Evolutionary conservation across 345 rosid species (phyloP), one percentile per base, ranked within the genome.

Genomic region (Conringia planisiliqua): DNA sequence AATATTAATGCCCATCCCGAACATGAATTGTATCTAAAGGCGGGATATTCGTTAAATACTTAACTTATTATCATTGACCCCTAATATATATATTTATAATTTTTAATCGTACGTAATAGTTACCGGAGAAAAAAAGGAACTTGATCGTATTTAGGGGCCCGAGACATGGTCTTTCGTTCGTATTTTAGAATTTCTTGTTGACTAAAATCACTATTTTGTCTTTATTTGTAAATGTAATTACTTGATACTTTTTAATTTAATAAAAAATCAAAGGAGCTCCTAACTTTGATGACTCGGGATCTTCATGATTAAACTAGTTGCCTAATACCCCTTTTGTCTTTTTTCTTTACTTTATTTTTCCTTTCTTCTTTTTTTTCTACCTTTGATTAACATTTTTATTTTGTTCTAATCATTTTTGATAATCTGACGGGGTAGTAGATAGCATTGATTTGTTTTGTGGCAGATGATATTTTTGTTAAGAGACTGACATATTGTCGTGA

Each of bases 201-300:
- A 77, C 80, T 70, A 55, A 62, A 22, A 70, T 77, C 57, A 69
- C 59, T 69, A 76, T 35, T 70, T 77, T 63, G 80, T 77, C 76
- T 70, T 55, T 29, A 76, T 70, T 63, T 63, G 51, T 54, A 35
- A 54, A 54, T 70, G 51, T 70, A 62, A 43, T 70, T 69, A 20
- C 39, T 40, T 43, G 12, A 44, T 40, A 30, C 32, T 20, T 17
- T n/a, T 22, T 7, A 56, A 29, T 39, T 38, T 14, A 38, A 68
- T 68, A 32, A 5, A 47, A 65, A 54, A 44, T 6, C 6, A 58
- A 46, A 75, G 33, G 51, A 64, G 59, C 71, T 70, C 72, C 77
- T 65, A 77, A 71, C 77, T 71, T 63, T 58, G 40, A 66, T 71
- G 77, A 58, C 72, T 78, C 42, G 72, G 81, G 81, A 71, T 78